Conservation (phyloP, 2,329 filamentous ascomycete species). For the Pseudogymnoascus sp. region DNA sequence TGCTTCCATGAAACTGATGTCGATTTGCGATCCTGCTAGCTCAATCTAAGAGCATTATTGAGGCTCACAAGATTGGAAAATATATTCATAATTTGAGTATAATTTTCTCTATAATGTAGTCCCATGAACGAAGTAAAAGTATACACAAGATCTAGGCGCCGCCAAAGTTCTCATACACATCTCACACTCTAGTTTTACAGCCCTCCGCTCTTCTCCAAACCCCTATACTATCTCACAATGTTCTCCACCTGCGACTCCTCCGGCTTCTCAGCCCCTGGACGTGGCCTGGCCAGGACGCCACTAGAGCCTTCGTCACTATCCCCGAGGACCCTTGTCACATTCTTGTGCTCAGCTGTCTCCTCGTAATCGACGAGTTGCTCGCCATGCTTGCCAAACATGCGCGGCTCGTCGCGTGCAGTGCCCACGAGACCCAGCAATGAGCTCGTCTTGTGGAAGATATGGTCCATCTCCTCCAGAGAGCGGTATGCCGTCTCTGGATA, state of each 20-base stretch:
- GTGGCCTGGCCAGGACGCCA: not conserved
- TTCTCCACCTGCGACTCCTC: not conserved
- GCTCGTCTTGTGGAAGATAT: conserved; percentile 49
- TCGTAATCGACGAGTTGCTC: conserved; percentile 39
- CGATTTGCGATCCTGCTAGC: too few species aligned
- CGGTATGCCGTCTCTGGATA: conserved; percentile 57
- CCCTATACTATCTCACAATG: not conserved
- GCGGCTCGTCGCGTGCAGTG: conserved; percentile 41
- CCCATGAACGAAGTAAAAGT: too few species aligned
- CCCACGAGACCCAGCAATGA: conserved; percentile 36
- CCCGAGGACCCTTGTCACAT: not conserved
- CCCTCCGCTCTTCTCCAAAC: not conserved
- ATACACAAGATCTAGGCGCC: too few species aligned
- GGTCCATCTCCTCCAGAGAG: conserved; percentile 58
- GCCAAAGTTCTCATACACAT: not conserved
- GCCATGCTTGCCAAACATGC: conserved; percentile 50
- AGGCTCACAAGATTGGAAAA: too few species aligned
- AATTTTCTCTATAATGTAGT: too few species aligned
- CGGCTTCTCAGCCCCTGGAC: not conserved
- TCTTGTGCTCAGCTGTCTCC: conserved; percentile 21
- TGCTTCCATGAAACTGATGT: too few species aligned
- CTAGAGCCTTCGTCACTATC: not conserved
- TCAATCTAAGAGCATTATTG: too few species aligned
- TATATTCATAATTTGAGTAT: too few species aligned
- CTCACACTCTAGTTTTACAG: not conserved